Conservation (phyloP, 495 filamentous ascomycete species). For the Xeromyces bisporus region DNA sequence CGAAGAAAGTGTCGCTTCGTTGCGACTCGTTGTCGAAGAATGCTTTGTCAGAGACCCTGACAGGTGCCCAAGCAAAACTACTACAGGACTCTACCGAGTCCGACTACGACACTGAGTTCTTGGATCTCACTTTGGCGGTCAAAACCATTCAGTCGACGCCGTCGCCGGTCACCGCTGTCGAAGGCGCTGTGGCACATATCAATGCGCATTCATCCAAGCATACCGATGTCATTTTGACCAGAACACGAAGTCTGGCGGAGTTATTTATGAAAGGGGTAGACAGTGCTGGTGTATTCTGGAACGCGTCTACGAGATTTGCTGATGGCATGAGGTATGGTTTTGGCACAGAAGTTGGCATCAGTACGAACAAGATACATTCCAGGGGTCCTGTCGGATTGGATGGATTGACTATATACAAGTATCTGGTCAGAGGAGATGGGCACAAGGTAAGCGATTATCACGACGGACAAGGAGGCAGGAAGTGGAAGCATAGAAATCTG, state of each 20-base stretch:
- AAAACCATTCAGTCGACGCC: slow-evolving; percentile 45
- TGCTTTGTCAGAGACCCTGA: slow-evolving; percentile 31
- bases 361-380: slow-evolving; percentile 95
- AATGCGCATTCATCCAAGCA: slow-evolving; percentile 86
- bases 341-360: slow-evolving; percentile 94
- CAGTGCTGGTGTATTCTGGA: slow-evolving; percentile 91
- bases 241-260: slow-evolving; percentile 44
- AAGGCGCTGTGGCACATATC: slow-evolving; percentile 71
- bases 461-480: slow-evolving; percentile 41
- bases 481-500: slow-evolving; percentile 53
- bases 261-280: slow-evolving; percentile 71
- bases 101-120: slow-evolving; percentile 83
- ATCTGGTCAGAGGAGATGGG: slow-evolving; percentile 64
- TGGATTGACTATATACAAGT: slow-evolving; percentile 93
- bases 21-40: slow-evolving; percentile 56
- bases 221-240: slow-evolving; percentile 80
- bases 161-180: slow-evolving; percentile 23
- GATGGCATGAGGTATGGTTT: slow-evolving; percentile 96
- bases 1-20: slow-evolving; percentile 64
- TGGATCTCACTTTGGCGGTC: slow-evolving; percentile 68
- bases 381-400: slow-evolving; percentile 87
- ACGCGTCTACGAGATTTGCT: slow-evolving; percentile 82
- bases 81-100: slow-evolving; percentile 45
- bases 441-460: slow-evolving; percentile 62
- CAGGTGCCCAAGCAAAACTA: slow-evolving; percentile 17